Percentiles rank a stretch among this genome's conserved stretches.
These are phyloP conservation scores for Xerocomus brunneocitrinus DNA, from an alignment of 768 basidiomycete genomes.

Conservation along the genomic window DNA sequence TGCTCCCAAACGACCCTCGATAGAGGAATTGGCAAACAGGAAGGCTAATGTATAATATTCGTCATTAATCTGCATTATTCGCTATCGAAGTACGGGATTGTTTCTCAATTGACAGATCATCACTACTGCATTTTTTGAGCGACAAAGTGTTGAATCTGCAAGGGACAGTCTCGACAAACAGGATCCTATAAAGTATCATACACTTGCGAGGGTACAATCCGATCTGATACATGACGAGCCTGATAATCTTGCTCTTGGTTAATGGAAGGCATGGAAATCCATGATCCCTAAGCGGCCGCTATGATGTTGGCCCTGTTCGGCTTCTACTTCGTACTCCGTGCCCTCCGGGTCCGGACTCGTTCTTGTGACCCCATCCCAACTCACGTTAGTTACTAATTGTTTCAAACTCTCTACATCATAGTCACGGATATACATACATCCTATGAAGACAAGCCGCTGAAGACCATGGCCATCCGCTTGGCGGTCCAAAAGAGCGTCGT, in stretches of 20 bases:
- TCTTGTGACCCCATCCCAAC: slow-evolving; percentile 17
- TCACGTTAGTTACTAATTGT: slow-evolving; percentile 7
- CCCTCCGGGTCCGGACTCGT: not conserved
- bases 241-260: no score
- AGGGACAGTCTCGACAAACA: not conserved
- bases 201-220: no score
- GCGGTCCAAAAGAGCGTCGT: slow-evolving; percentile 15
- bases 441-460: slow-evolving; percentile 6
- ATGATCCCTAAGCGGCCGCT: not conserved
- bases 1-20: slow-evolving; percentile 30
- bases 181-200: no score
- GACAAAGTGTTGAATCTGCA: not conserved
- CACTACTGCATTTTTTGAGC: not conserved
- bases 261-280: not conserved
- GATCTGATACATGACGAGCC: no score
- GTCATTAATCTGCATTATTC: slow-evolving; percentile 24
- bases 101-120: not conserved
- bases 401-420: slow-evolving; percentile 2
- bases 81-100: slow-evolving; percentile 6
- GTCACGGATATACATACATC: slow-evolving; percentile 10
- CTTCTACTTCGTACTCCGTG: not conserved
- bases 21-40: slow-evolving; percentile 19
- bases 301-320: not conserved
- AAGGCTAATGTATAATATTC: slow-evolving; percentile 27
- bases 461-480: slow-evolving; percentile 8